phyloP scores from a whole-genome alignment of 257 asterid species.

The Petunia axillaris region DNA sequence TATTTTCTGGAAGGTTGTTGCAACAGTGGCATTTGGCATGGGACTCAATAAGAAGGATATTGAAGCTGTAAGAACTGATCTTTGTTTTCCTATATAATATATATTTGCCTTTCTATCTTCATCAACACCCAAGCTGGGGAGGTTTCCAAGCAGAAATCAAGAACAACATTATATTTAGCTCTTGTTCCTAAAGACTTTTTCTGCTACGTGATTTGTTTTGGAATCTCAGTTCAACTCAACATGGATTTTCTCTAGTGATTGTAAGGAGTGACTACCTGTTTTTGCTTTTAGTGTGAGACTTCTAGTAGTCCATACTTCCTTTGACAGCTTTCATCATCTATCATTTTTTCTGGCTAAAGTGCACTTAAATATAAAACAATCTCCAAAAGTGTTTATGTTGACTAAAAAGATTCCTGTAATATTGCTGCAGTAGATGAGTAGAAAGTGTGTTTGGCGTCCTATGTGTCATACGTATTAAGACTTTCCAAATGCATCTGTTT shows the following conservation, averaged over 20 bases:
- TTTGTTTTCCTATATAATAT: conserved; percentile 27
- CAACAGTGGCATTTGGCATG: conserved; percentile 99
- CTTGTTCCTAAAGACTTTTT: conserved; percentile 11
- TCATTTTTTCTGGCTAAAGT: conserved; percentile 14
- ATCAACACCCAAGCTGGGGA: background rate
- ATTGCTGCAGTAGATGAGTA: background rate
- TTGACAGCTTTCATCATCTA: background rate
- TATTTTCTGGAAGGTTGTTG: conserved; percentile 78
- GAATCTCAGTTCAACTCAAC: conserved; percentile 16
- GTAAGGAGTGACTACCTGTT: background rate
- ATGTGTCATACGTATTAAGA: background rate
- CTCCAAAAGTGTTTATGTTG: background rate
- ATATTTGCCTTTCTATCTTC: background rate
- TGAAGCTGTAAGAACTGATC: conserved; percentile 78
- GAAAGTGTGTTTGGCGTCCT: conserved; percentile 3
- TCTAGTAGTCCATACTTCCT: background rate
- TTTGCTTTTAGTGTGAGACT: conserved; percentile 12
- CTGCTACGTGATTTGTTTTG: background rate
- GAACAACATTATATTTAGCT: background rate
- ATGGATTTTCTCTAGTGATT: background rate
- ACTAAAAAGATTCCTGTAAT: background rate
- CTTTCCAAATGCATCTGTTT: conserved; percentile 31
- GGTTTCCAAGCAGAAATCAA: background rate
- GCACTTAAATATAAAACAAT: background rate
- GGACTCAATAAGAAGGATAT: conserved; percentile 96